A percentile compares a stretch with the other conserved stretches of the same genome.
phyloP scores from a whole-genome alignment of 306 rosid genomes.

The Cucumis hystrix region DNA sequence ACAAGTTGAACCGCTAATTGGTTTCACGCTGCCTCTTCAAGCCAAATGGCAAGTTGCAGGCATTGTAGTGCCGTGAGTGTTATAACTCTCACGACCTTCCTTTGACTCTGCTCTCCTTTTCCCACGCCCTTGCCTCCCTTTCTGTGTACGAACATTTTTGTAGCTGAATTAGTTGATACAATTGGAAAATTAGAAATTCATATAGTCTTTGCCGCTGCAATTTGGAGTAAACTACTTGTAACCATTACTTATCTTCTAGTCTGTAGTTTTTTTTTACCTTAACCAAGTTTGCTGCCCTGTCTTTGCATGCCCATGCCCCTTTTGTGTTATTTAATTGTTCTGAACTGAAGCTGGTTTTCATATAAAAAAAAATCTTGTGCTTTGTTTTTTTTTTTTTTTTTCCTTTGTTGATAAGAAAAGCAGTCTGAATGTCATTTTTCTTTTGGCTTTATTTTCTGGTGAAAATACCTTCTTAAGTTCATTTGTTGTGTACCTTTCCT shows the following conservation, averaged over 20 bases:
- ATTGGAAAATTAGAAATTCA: neutral
- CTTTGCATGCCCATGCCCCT: neutral
- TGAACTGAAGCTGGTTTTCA: neutral
- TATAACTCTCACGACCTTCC: conserved; percentile 34
- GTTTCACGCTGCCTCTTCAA: conserved; percentile 36
- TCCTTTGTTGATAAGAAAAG: neutral
- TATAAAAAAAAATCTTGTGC: neutral
- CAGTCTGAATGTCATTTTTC: neutral
- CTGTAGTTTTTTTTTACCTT: neutral
- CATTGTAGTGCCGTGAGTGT: conserved; percentile 39
- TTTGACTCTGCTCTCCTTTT: conserved; percentile 39
- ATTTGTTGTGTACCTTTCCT: neutral
- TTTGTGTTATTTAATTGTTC: neutral
- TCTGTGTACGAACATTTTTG: conserved; percentile 32
- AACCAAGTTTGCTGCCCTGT: neutral
- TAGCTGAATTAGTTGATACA: no score
- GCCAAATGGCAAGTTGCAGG: conserved; percentile 37
- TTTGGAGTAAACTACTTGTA: neutral
- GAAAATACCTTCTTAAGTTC: neutral
- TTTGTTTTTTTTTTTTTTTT: neutral
- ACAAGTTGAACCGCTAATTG: conserved; percentile 30
- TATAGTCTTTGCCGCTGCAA: neutral
- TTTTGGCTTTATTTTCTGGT: neutral
- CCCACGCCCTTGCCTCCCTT: conserved; percentile 55
- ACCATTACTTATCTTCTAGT: neutral